Evolutionary conservation across 768 basidiomycete species (phyloP), one percentile per base, ranked within the genome.

Genomic region (Mycena galericulata): DNA sequence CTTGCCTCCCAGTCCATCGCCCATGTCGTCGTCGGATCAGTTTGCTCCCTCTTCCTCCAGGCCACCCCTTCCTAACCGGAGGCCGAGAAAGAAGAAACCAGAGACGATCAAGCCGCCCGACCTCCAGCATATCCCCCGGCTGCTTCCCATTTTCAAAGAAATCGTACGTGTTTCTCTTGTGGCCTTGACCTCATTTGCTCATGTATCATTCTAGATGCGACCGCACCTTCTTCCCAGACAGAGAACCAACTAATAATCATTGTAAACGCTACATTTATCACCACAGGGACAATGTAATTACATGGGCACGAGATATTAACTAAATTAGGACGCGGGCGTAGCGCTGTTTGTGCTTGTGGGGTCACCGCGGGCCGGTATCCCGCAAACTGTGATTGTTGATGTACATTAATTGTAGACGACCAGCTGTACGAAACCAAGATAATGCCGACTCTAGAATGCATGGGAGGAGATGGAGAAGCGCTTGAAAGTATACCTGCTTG

Each of bases 61-160:
- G 51, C 56, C 43, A 6, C 62, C 74, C 29, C 38, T 67, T 20
- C 55, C 67, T 29, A 65, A 61, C 55, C 60, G 43, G 53, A 79
- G 74, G 73, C 83, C 80, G 64, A 80, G 80, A 77, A 91, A 87
- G 79, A 86, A 83, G 68, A 76, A 77, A 26, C 67, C 75, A 2
- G 78, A 81, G 47, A 74, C 81, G 10, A 78, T 93, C 47, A 87
- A 89, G 71, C 90, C 92, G 47, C 98, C 98, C 2, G 89, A 93
- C 57, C 82, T 98, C 51, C 80, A 84, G 51, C 86, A 91, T 74
- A 88, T 99, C 57, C 92, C 94, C n/a, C 85, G 89, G 67, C 78
- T 99, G 24, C 81, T 98, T 40, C 96, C 97, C 2, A 73, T 99
- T 29, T 98, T 99, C 77, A 87, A 92, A 47, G 98, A 99, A 81